Evolutionary conservation across 2,329 filamentous ascomycete genomes (phyloP).

Genomic region (Ophiostoma quercus): DNA sequence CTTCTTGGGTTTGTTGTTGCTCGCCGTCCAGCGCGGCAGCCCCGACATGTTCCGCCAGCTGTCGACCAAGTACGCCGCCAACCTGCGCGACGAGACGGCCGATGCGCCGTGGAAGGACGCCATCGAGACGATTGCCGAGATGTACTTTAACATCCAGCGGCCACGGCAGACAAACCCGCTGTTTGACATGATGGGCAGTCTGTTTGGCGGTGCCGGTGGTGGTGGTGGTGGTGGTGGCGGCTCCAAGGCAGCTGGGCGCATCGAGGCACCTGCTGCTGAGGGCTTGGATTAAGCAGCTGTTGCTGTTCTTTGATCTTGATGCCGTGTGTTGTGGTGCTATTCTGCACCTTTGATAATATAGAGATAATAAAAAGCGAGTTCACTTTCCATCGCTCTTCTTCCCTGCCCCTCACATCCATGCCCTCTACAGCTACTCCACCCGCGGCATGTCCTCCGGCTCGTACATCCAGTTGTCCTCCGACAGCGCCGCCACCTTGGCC

Average conservation of each 20-base stretch:
- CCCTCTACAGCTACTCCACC: constrained; percentile 30
- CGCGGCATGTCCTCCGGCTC: constrained; percentile 58
- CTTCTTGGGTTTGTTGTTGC: constrained; percentile 78
- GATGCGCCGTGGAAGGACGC: constrained; percentile 69
- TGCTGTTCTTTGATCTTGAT: not conserved
- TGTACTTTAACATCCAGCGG: constrained; percentile 91
- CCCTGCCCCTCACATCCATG: too few relatives aligned
- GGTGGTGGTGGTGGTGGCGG: constrained; percentile 45
- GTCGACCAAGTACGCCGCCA: constrained; percentile 69
- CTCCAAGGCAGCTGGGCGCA: constrained; percentile 37
- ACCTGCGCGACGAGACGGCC: constrained; percentile 63
- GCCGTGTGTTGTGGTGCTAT: not conserved
- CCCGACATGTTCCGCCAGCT: constrained; percentile 78
- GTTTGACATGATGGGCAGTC: constrained; percentile 95
- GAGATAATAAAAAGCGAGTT: constrained; percentile 1
- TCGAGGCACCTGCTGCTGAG: constrained; percentile 51
- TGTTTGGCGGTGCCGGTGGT: constrained; percentile 70
- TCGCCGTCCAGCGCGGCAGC: constrained; percentile 74
- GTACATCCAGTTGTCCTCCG: constrained; percentile 90
- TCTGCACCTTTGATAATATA: not conserved
- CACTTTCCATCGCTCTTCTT: not conserved
- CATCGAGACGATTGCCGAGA: constrained; percentile 82
- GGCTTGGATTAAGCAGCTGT: constrained; percentile 47
- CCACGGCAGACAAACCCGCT: constrained; percentile 87
- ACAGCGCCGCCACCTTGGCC: constrained; percentile 65